phyloP scores from a whole-genome alignment of 1,139 yeast species.

The Taphrina wiesneri region DNA sequence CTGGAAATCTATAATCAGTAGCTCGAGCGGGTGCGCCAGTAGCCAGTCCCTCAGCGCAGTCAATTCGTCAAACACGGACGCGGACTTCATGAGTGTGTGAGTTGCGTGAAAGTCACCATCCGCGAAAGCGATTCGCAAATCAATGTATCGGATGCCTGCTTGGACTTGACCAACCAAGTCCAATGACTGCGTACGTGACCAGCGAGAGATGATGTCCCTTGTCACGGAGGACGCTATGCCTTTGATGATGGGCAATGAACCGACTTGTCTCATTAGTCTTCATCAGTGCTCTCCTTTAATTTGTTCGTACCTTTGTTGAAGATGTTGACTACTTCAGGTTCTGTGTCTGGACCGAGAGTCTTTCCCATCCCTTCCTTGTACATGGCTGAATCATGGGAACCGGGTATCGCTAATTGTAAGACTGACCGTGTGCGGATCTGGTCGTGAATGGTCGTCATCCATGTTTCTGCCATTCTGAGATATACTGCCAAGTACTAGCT shows the following conservation, averaged over 20 bases:
- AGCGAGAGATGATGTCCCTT: constrained; percentile 2
- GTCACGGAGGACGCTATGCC: constrained; percentile 5
- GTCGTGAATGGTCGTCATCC: constrained; percentile 1
- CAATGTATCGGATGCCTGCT: constrained; percentile 1
- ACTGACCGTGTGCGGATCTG: constrained; percentile 2
- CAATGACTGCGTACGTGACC: constrained; percentile 14
- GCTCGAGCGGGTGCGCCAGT: constrained; percentile 7
- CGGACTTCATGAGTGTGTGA: constrained; percentile 7
- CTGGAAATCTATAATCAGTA: constrained; percentile 6
- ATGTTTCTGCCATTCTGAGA: neutral
- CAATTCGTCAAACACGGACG: constrained; percentile 4
- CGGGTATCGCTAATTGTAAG: constrained; percentile 1
- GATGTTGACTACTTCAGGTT: neutral
- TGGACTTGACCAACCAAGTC: neutral
- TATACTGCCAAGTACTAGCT: neutral
- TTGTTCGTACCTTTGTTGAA: neutral
- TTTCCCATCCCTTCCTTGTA: constrained; percentile 7
- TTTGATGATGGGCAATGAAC: constrained; percentile 6
- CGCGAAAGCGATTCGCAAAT: neutral
- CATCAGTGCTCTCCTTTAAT: neutral
- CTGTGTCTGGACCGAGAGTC: constrained; percentile 5
- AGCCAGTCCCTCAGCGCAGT: constrained; percentile 3
- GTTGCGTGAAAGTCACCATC: constrained; percentile 8
- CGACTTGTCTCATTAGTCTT: neutral
- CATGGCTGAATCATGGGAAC: constrained; percentile 12